A percentile compares a stretch with the other conserved stretches of the same genome.
These are phyloP conservation scores for Penstemon newberryi DNA, from an alignment of 257 asterid genomes.

Conservation along the genomic window DNA sequence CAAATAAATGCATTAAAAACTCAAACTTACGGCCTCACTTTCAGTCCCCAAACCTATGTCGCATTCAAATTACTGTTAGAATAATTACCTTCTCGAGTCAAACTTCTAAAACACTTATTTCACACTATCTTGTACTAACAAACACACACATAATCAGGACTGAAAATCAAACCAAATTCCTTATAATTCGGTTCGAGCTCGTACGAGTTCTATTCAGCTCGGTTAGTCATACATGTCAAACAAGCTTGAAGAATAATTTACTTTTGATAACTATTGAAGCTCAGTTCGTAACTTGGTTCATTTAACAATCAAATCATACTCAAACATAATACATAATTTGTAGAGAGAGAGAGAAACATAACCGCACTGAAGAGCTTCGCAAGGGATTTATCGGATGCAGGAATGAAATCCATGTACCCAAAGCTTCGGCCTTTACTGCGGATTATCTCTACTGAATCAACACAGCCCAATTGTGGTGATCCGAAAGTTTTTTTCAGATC, in stretches of 20 bases:
- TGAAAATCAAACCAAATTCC: not conserved
- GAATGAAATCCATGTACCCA: slow-evolving; percentile 74
- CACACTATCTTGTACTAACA: not conserved
- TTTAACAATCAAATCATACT: not conserved
- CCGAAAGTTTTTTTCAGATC: slow-evolving; percentile 76
- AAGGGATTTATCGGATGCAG: slow-evolving; percentile 83
- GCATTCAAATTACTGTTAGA: not conserved
- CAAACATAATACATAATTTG: not conserved
- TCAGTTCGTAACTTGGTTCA: no score
- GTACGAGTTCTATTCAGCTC: no score
- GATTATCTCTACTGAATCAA: slow-evolving; percentile 66
- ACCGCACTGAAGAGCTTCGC: slow-evolving; percentile 91
- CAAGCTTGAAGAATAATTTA: no score
- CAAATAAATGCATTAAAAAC: not conserved
- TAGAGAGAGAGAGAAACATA: slow-evolving; percentile 24
- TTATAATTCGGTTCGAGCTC: no score
- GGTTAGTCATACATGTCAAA: no score
- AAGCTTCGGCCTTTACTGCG: slow-evolving; percentile 86
- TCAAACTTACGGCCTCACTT: not conserved
- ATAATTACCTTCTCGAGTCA: not conserved
- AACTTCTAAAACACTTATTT: not conserved
- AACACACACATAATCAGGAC: not conserved
- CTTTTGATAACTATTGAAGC: no score
- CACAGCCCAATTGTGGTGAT: slow-evolving; percentile 69
- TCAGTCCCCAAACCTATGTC: no score